Conservation (phyloP, 2,329 filamentous ascomycete species). For the Aspergillus fijiensis region DNA sequence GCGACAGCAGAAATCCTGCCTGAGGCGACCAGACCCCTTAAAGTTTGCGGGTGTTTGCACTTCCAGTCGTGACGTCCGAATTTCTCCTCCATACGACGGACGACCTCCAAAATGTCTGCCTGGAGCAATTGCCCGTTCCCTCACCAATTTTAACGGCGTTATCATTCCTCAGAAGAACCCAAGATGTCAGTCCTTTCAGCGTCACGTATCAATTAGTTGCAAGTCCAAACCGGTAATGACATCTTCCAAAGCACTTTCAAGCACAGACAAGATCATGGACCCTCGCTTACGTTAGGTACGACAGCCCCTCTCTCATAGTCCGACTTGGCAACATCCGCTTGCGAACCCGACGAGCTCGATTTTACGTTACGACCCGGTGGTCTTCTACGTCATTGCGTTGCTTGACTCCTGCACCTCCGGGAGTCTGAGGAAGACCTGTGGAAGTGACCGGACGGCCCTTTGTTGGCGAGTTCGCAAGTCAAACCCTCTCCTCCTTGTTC, state of each 20-base stretch:
- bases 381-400: constrained; percentile 17
- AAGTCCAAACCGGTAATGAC: too few relatives aligned
- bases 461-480: background rate
- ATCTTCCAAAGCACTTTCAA: background rate
- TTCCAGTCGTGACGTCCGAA: background rate
- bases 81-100: background rate
- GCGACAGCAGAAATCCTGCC: background rate
- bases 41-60: background rate
- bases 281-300: background rate
- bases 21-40: background rate
- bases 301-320: constrained; percentile 1
- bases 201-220: too few relatives aligned
- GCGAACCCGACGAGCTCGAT: background rate
- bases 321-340: constrained; percentile 15
- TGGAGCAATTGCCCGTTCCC: background rate
- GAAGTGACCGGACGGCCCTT: background rate
- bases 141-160: background rate
- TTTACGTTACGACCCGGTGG: constrained; percentile 9
- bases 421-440: background rate
- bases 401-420: constrained; percentile 7
- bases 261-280: background rate
- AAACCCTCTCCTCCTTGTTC: background rate
- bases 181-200: too few relatives aligned
- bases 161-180: background rate
- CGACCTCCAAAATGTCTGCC: background rate